phyloP scores from a whole-genome alignment of 345 rosid species.

The Schrenkiella parvula region DNA sequence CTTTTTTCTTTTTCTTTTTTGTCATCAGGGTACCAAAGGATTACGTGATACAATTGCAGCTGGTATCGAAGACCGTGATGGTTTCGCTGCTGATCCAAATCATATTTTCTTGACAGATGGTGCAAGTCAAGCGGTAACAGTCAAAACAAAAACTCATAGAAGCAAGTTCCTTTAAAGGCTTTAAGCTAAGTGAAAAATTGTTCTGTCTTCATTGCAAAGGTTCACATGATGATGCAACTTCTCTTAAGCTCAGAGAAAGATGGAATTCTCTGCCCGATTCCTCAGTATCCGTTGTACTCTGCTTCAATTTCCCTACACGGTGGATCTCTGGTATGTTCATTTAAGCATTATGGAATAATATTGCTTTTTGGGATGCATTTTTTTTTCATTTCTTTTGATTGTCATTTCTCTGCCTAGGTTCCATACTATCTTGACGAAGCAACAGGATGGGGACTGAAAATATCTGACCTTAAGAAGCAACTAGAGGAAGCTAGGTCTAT shows the following conservation, averaged over 20 bases:
- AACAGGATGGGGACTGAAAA: slow-evolving; percentile 84
- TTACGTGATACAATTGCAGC: slow-evolving; percentile 81
- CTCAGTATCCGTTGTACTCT: slow-evolving; percentile 92
- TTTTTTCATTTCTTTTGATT: neutral
- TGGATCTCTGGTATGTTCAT: slow-evolving; percentile 68
- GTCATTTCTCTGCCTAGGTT: slow-evolving; percentile 38
- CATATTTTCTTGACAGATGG: slow-evolving; percentile 96
- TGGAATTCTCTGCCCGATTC: slow-evolving; percentile 92
- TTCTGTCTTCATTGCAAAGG: slow-evolving; percentile 37
- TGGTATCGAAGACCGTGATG: slow-evolving; percentile 92
- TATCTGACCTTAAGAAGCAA: slow-evolving; percentile 74
- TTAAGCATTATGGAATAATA: neutral
- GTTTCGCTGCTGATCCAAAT: slow-evolving; percentile 74
- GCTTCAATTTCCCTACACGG: slow-evolving; percentile 93
- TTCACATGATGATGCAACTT: slow-evolving; percentile 90
- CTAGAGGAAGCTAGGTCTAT: slow-evolving; percentile 58
- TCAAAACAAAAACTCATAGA: neutral
- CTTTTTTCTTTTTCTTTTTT: too few relatives aligned
- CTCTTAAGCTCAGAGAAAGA: slow-evolving; percentile 70
- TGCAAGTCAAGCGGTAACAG: slow-evolving; percentile 83
- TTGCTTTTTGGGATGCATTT: too few relatives aligned
- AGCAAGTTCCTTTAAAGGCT: neutral
- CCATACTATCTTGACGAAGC: slow-evolving; percentile 94
- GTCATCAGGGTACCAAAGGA: slow-evolving; percentile 74
- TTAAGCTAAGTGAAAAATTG: neutral